These are phyloP conservation scores for Cyclotella baltica DNA, from an alignment of 108 stramenopile genomes.

Conservation along the genomic window DNA sequence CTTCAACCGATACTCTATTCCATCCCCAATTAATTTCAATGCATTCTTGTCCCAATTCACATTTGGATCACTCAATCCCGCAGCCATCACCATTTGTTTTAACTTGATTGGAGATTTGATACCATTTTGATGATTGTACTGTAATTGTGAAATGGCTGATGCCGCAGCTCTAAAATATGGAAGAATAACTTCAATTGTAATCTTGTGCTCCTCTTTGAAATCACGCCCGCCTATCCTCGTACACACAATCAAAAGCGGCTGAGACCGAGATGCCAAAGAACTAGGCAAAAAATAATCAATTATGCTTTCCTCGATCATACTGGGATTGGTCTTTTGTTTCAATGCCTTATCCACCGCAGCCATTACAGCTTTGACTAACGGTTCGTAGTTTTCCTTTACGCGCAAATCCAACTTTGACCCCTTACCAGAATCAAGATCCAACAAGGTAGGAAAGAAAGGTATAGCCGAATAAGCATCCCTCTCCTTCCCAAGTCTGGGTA, in stretches of 20 bases:
- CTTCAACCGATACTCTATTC: conserved; percentile 38
- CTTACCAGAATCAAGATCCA: conserved; percentile 36
- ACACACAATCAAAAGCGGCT: conserved; percentile 36
- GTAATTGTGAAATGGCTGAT: conserved; percentile 43
- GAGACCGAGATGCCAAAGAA: conserved; percentile 45
- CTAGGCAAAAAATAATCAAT: neutral
- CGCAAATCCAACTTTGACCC: conserved; percentile 31
- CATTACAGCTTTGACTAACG: conserved; percentile 32
- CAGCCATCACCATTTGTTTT: conserved; percentile 42
- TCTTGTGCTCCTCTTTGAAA: conserved; percentile 15
- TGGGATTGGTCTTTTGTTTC: neutral
- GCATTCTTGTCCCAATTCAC: conserved; percentile 42
- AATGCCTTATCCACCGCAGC: conserved; percentile 33
- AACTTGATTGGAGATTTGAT: conserved; percentile 22
- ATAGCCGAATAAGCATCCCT: conserved; percentile 40
- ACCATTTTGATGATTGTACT: conserved; percentile 29
- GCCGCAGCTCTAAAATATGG: conserved; percentile 55
- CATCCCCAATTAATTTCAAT: conserved; percentile 18
- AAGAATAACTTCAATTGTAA: conserved; percentile 23
- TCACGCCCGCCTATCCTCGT: conserved; percentile 28
- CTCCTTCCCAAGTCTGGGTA: conserved; percentile 23
- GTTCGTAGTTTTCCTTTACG: conserved; percentile 33
- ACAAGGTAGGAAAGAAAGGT: conserved; percentile 37
- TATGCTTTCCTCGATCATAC: neutral
- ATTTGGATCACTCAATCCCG: conserved; percentile 22